Base-by-base conservation (phyloP, 106 monocot genomes). In the Xerophyta viscosa region DNA sequence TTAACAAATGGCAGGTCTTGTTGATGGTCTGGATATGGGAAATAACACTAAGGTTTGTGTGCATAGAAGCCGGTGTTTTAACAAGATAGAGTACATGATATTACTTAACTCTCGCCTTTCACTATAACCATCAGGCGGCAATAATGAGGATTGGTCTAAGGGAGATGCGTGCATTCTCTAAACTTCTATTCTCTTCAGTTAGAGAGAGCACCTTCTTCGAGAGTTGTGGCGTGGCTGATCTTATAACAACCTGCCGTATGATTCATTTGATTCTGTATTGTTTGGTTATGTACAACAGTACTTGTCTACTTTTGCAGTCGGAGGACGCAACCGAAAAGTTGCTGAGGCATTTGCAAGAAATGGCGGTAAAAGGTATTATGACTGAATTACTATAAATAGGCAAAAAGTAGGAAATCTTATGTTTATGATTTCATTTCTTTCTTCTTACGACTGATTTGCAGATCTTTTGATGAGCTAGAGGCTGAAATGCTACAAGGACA, bases 1-100 rank as follows among this genome's bases (percentile, higher is more conserved):
- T n/a, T n/a, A n/a, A n/a, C n/a, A n/a, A n/a, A n/a, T n/a, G n/a
- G 8, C 70, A 92, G 92, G 92, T 61, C 64, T 92, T 65, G 83
- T 87, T 23, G 92, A 92, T 80, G 92, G 92, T 27, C 63, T 92
- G 77, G 80, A 87, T 27, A 80, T 92, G 83, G 92, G 92, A 69
- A 87, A 83, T 59, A 92, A 92, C 51, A 92, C 92, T 14, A 92
- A 92, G 92, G 92, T 92, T 66, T 21, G 54, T 12, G 57, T 60
- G 50, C 15, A 46, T 37, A 36, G 5, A 36, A 36, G 33, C 11
- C n/a, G n/a, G n/a, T n/a, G n/a, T n/a, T n/a, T n/a, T n/a, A n/a
- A n/a, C n/a, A n/a, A n/a, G n/a, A n/a, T n/a, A n/a, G n/a, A n/a
- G n/a, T n/a, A n/a, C n/a, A n/a, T n/a, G n/a, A n/a, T n/a, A n/a